Evolutionary conservation across 805 yeast genomes (phyloP), one percentile per base, ranked within the genome.

Genomic region (Ogataea salicorniae): DNA sequence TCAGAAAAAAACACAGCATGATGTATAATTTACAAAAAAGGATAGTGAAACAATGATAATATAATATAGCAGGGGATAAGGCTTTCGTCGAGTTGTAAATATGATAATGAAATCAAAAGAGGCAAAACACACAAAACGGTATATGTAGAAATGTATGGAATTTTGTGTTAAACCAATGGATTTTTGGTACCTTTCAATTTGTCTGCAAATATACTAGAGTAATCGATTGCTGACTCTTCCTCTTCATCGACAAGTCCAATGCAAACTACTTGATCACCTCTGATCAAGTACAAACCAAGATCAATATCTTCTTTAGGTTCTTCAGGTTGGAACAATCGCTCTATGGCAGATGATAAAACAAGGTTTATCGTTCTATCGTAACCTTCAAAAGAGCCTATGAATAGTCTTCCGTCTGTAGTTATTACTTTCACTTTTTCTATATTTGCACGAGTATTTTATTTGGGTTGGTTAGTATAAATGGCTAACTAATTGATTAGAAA

Each of bases 281-380:
- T 72, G 56, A 81, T 67, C 63, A 81, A 61, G 47, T 74, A 71
- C 7, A 74, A 61, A 1, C 84, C 85, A 43, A 77, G 52, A 4
- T 66, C 67, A 20, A 74, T 64, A 46, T 70, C 74, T 42, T 60
- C 62, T 9, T 66, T 67, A 5, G 64, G 64, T n/a, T 60, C 65
- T n/a, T 70, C 72, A 0, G 60, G 60, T 44, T 69, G 71, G 39
- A 81, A 70, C 16, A 79, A 59, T 42, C 83, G 63, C 58, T 82
- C 86, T 18, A 67, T 61, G 16, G 84, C 73, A 37, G 72, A 64
- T 3, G 78, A 66, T 37, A 84, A 63, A 37, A 84, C 69, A 34
- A 85, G 57, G 58, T 85, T 85, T 22, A 86, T 77, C 40, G 79
- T 71, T 52, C 80, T 78, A 61, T 85, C 92, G 56, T 71, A 84